phyloP scores from a whole-genome alignment of 148 eudicot genomes.

The Arbutus unedo region DNA sequence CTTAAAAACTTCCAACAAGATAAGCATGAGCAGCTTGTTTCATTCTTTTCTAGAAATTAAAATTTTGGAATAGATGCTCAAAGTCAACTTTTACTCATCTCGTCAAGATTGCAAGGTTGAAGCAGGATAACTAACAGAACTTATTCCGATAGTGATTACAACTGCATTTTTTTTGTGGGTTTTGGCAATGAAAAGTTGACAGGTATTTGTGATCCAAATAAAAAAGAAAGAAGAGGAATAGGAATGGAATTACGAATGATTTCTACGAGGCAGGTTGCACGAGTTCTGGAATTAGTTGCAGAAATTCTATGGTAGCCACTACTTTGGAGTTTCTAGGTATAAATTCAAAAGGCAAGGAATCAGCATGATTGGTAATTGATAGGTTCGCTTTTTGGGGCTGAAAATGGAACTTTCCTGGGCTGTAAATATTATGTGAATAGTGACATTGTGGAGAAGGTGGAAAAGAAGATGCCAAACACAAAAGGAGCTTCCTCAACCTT shows the following conservation, averaged over 20 bases:
- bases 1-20: not conserved
- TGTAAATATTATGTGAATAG: not conserved
- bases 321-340: not conserved
- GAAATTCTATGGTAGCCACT: not conserved
- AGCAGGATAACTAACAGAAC: not conserved
- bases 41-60: not conserved
- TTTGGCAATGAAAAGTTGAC: not conserved
- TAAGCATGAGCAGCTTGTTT: not conserved
- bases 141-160: not conserved
- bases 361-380: not conserved
- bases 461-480: not conserved
- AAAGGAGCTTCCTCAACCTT: conserved; percentile 3
- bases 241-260: not conserved
- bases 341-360: not conserved
- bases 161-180: not conserved
- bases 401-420: not conserved
- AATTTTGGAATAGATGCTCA: not conserved
- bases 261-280: not conserved
- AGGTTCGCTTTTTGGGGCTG: not conserved
- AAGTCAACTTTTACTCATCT: not conserved
- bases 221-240: not conserved
- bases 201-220: not conserved
- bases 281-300: not conserved
- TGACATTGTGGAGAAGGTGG: not conserved
- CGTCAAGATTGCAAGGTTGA: conserved; percentile 1